These are phyloP conservation scores for Lactarius trivialis DNA, from an alignment of 768 basidiomycete genomes.

Conservation along the genomic window DNA sequence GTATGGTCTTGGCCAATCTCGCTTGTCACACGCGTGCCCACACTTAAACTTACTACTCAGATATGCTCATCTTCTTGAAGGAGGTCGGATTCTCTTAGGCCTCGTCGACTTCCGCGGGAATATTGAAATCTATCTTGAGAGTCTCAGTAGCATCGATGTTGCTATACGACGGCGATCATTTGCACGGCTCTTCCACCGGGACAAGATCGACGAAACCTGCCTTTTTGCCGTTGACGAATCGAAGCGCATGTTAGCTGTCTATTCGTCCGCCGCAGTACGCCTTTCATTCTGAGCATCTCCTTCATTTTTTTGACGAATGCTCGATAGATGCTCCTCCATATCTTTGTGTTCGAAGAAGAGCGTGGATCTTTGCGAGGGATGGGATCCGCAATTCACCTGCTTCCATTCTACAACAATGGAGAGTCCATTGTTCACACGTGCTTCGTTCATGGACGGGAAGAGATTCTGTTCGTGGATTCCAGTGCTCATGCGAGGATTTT, in stretches of 20 bases:
- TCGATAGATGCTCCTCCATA: constrained; percentile 34
- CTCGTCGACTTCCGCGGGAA: constrained; percentile 6
- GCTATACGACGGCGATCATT: background rate
- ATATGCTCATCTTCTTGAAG: constrained; percentile 17
- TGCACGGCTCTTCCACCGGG: constrained; percentile 31
- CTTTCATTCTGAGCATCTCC: background rate
- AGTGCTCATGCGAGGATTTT: constrained; percentile 41
- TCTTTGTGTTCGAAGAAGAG: constrained; percentile 43
- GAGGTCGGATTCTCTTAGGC: constrained; percentile 11
- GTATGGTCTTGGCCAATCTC: background rate
- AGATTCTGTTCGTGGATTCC: constrained; percentile 46
- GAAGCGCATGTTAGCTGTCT: constrained; percentile 43
- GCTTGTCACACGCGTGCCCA: background rate
- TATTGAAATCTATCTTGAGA: constrained; percentile 13
- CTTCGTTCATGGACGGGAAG: constrained; percentile 48
- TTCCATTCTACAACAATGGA: constrained; percentile 36
- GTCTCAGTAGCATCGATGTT: background rate
- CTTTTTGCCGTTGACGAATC: constrained; percentile 47
- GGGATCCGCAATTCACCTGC: constrained; percentile 39
- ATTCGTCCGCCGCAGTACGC: constrained; percentile 37
- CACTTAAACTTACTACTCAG: background rate
- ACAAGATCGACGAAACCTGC: constrained; percentile 43
- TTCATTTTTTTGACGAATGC: background rate
- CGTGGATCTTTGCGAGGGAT: constrained; percentile 36
- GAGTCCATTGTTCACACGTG: constrained; percentile 32